Base-by-base conservation (phyloP, 2,329 filamentous ascomycete genomes). In the Raffaelea ambrosiae region DNA sequence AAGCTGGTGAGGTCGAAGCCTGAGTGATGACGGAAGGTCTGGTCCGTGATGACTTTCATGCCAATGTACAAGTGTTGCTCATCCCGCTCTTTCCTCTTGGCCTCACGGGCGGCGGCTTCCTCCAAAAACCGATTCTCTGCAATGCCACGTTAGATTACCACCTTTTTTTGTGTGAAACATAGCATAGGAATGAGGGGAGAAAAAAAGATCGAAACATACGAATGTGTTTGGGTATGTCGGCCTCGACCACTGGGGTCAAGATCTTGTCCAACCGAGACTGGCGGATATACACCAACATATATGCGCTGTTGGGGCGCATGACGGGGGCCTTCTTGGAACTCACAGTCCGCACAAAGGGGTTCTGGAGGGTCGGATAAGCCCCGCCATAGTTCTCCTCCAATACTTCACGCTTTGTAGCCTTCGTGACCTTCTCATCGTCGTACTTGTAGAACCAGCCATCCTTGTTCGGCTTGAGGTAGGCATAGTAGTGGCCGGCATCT, bases 241-340 rank as follows among this genome's bases (percentile, higher is more conserved):
- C 77, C 54, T 84, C 75, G n/a, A 78, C 76, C 35, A 93, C 85
- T 0, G 83, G 79, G 39, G 84, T 79, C 46, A 98, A 74, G 43
- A 97, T 83, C 55, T 86, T 76, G 59, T 95, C 86, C n/a, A 95
- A 67, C 48, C 84, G 80, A 45, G 84, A 86, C 63, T 95, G 87
- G 41, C 93, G 84, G 55, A 98, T 88, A 61, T 98, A 98, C 2
- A 98, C 94, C 72, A 98, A 69, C 93, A 98, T 98, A 72, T 98
- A 98, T 5, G 93, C 94, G 63, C 90, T 98, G 66, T 82, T 84
- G 51, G 81, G 78, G 47, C 81, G 74, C 67, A 83, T 76, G 57
- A 80, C 64, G 2, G 79, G 77, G 3, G 70, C 39, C 60, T 77
- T 76, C 63, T 78, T 81, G 44, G 74, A 70, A n/a, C 68, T 58